A percentile compares a stretch with the other conserved stretches of the same genome.
These are phyloP conservation scores for Cornus kousa DNA, from an alignment of 148 eudicot species.

Conservation along the genomic window DNA sequence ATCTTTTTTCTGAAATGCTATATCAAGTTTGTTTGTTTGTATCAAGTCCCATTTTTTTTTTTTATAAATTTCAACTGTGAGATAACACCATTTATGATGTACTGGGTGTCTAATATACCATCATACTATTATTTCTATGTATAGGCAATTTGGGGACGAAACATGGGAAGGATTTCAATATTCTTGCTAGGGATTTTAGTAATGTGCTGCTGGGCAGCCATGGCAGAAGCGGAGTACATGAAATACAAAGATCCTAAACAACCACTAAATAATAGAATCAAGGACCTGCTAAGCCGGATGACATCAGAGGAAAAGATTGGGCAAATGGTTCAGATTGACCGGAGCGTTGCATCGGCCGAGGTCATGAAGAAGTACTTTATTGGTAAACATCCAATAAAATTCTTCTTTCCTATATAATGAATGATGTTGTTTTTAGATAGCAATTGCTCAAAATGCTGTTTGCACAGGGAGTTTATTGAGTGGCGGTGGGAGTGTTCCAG, in stretches of 20 bases:
- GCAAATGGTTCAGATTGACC: constrained; percentile 76
- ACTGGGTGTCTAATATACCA: neutral
- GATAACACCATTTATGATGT: neutral
- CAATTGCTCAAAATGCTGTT: neutral
- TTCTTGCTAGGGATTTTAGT: constrained; percentile 13
- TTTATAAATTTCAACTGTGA: neutral
- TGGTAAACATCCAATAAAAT: constrained; percentile 30
- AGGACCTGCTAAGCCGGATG: constrained; percentile 62
- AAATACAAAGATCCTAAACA: constrained; percentile 71
- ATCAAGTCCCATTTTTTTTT: no score
- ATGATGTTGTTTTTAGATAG: neutral
- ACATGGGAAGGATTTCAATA: constrained; percentile 21
- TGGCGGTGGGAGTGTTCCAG: constrained; percentile 40
- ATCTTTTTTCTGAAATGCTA: neutral
- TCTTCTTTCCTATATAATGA: neutral
- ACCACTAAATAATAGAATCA: constrained; percentile 43
- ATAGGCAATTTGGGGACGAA: neutral
- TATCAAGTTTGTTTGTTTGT: neutral
- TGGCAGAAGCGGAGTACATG: constrained; percentile 39
- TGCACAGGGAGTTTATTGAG: constrained; percentile 33
- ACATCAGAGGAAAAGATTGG: constrained; percentile 72
- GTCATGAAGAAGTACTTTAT: constrained; percentile 62
- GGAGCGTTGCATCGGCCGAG: constrained; percentile 51
- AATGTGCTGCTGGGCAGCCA: constrained; percentile 23
- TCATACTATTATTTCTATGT: neutral